Evolutionary conservation across 2,329 filamentous ascomycete species (phyloP), one percentile per base, ranked within the genome.

Genomic region (Celoporthe dispersa): DNA sequence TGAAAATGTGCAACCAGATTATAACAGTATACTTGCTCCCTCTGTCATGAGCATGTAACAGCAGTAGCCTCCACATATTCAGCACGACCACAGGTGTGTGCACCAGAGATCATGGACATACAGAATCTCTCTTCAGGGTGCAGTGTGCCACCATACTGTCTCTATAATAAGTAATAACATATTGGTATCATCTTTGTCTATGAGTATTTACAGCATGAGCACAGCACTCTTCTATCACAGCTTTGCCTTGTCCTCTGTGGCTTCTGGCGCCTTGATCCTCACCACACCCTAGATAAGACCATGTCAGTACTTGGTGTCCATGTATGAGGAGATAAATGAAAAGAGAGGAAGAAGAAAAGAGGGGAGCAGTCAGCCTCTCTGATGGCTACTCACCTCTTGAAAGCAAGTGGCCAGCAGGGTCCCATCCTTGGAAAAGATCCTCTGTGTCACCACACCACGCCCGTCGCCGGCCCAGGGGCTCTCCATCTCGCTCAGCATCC

Each of bases 381-480:
- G 25, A 57, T 16, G 1, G 66, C 35, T n/a, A 78, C 83, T 81
- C 72, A 87, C 92, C 86, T 96, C 93, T 80, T 96, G 93, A 70
- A 93, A 87, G 78, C 93, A 95, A 41, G 89, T 94, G 35, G 92
- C 93, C 76, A 96, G 81, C 79, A 96, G 79, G 35, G 85, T 90
- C 31, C 93, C 93, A 72, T 94, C 90, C 73, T 82, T 84, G 35
- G 87, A 85, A 78, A 90, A 94, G 71, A 95, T 92, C 79, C 88
- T 87, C 84, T 94, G 92, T 75, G 86, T 87, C 55, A 95, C 93
- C 25, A 95, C 84, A 0, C 92, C 93, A 71, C 93, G 85, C 3
- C 92, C 92, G 75, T 94, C 91, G 1, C 91, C 92, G 2, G 90
- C 87, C 92, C 93, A 96, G 0, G 92, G 92, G 68, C 89, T 93